phyloP scores from a whole-genome alignment of 1,139 yeast species.

The Blastobotrys arbuscula region DNA sequence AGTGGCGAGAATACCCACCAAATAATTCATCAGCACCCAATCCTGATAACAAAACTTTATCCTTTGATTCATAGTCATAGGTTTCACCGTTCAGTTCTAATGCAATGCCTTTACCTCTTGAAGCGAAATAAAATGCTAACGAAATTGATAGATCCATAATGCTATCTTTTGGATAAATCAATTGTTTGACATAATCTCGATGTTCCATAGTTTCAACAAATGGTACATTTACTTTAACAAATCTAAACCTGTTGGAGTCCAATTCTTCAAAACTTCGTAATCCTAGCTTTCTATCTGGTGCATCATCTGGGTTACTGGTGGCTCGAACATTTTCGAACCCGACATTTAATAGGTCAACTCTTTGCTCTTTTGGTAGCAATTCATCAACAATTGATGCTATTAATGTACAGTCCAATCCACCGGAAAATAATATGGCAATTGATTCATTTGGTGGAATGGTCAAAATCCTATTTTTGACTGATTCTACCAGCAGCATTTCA shows the following conservation, averaged over 20 bases:
- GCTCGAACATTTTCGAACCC: slow-evolving; percentile 92
- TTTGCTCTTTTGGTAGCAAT: slow-evolving; percentile 31
- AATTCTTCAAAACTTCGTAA: slow-evolving; percentile 54
- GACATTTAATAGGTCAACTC: slow-evolving; percentile 79
- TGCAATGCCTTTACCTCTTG: slow-evolving; percentile 46
- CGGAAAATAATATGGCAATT: slow-evolving; percentile 75
- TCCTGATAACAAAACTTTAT: slow-evolving; percentile 79
- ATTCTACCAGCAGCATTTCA: slow-evolving; percentile 20
- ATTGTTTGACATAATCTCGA: slow-evolving; percentile 47
- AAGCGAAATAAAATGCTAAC: slow-evolving; percentile 88
- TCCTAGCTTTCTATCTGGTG: slow-evolving; percentile 83
- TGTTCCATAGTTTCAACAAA: slow-evolving; percentile 57
- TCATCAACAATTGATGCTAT: slow-evolving; percentile 45
- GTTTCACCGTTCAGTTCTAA: slow-evolving; percentile 19
- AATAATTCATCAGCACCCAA: slow-evolving; percentile 95
- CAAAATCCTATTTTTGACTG: slow-evolving; percentile 49
- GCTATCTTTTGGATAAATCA: slow-evolving; percentile 79
- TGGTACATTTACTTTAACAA: slow-evolving; percentile 65
- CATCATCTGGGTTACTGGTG: slow-evolving; percentile 40
- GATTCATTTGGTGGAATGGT: slow-evolving; percentile 39
- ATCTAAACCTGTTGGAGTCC: slow-evolving; percentile 33
- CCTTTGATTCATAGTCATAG: slow-evolving; percentile 36
- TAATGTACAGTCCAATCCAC: slow-evolving; percentile 90
- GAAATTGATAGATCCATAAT: slow-evolving; percentile 97
- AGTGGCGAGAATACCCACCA: slow-evolving; percentile 88